These are phyloP conservation scores for Colletotrichum sp. DNA, from an alignment of 2,329 filamentous ascomycete species.

Conservation along the genomic window DNA sequence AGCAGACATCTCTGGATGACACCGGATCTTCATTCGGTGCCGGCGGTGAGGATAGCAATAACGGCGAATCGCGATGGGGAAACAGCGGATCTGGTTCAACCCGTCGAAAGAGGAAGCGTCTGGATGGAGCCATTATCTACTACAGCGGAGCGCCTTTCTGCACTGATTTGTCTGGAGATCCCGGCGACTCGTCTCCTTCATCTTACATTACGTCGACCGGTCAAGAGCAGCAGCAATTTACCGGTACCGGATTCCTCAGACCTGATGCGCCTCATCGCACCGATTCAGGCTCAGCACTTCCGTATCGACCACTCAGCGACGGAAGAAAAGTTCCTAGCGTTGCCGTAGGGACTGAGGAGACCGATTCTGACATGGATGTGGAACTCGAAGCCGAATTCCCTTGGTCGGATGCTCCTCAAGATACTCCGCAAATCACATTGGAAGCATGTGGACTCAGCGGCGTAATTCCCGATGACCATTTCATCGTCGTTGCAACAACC, in stretches of 20 bases:
- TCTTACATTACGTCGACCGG: slow-evolving; percentile 54
- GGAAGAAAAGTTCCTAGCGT: slow-evolving; percentile 21
- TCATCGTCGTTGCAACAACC: slow-evolving; percentile 60
- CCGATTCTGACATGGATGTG: slow-evolving; percentile 41
- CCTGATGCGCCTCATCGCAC: slow-evolving; percentile 37
- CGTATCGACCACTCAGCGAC: slow-evolving; percentile 55
- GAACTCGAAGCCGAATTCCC: slow-evolving; percentile 44
- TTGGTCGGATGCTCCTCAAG: slow-evolving; percentile 50
- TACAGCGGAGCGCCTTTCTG: slow-evolving; percentile 83
- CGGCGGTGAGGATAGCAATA: slow-evolving; percentile 50
- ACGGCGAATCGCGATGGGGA: slow-evolving; percentile 51
- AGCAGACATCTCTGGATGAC: slow-evolving; percentile 52
- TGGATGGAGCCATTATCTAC: slow-evolving; percentile 81
- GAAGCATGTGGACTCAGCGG: slow-evolving; percentile 60
- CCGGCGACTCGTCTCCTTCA: slow-evolving; percentile 50
- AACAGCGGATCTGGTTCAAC: slow-evolving; percentile 53
- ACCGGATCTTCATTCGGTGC: slow-evolving; percentile 53
- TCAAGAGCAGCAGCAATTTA: slow-evolving; percentile 34
- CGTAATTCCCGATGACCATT: slow-evolving; percentile 68
- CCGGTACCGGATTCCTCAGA: slow-evolving; percentile 22
- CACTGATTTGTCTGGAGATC: slow-evolving; percentile 77
- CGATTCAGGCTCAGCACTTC: slow-evolving; percentile 56
- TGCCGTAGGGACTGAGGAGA: not conserved
- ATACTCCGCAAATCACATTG: slow-evolving; percentile 43
- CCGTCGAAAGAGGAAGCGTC: slow-evolving; percentile 56